Evolutionary conservation across 768 basidiomycete species (phyloP).

Genomic region (Tylopilus rubrobrunneus): DNA sequence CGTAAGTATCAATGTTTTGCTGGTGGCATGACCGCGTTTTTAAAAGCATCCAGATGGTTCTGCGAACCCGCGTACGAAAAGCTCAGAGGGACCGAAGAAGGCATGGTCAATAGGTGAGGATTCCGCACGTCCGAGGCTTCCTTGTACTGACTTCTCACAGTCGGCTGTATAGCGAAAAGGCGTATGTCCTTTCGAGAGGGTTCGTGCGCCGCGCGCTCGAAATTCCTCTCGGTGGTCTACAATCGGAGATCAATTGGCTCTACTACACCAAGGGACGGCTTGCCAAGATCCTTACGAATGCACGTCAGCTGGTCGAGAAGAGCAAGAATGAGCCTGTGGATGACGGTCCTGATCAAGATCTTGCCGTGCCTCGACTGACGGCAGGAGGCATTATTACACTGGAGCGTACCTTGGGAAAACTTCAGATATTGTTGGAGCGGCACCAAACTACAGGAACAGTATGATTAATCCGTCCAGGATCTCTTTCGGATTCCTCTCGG

Average conservation of each 20-base stretch:
- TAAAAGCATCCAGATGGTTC: constrained; percentile 57
- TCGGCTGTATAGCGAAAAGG: constrained; percentile 90
- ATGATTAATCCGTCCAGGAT: constrained; percentile 14
- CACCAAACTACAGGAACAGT: constrained; percentile 11
- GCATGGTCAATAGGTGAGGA: constrained; percentile 73
- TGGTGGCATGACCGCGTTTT: not conserved
- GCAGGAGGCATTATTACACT: constrained; percentile 77
- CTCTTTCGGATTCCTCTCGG: constrained; percentile 13
- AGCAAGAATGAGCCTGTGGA: constrained; percentile 42
- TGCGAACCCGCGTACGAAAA: constrained; percentile 95
- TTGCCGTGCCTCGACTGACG: constrained; percentile 71
- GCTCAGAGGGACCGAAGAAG: constrained; percentile 85
- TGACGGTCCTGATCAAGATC: constrained; percentile 32
- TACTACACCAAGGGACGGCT: constrained; percentile 66
- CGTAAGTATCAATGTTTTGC: constrained; percentile 47
- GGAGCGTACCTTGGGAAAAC: constrained; percentile 66
- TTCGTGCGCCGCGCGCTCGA: constrained; percentile 90
- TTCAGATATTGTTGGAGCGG: constrained; percentile 44
- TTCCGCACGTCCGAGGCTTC: not conserved
- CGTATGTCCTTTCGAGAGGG: constrained; percentile 83
- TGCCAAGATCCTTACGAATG: constrained; percentile 62
- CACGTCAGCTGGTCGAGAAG: constrained; percentile 62
- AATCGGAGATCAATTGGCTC: constrained; percentile 67
- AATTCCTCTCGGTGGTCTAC: constrained; percentile 67
- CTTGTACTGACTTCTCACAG: constrained; percentile 37